phyloP scores from a whole-genome alignment of 441 rosid species.

The Melastoma candidum region DNA sequence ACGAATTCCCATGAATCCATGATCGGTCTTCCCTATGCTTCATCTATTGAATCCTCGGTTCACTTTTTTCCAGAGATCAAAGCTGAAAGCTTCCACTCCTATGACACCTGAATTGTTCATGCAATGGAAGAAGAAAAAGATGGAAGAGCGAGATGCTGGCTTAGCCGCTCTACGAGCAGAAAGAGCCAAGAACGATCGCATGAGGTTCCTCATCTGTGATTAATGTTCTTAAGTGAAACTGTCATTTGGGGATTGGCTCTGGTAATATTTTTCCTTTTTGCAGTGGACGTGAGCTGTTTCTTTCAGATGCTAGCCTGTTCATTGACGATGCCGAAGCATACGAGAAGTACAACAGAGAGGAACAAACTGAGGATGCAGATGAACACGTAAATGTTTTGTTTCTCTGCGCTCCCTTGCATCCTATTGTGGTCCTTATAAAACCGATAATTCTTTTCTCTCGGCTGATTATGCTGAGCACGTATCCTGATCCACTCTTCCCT shows the following conservation, averaged over 20 bases:
- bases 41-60: slow-evolving; percentile 6
- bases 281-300: slow-evolving; percentile 96
- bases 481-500: too few relatives aligned
- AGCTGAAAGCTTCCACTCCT: slow-evolving; percentile 58
- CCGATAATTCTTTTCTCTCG: not conserved
- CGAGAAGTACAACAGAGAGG: slow-evolving; percentile 69
- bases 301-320: slow-evolving; percentile 77
- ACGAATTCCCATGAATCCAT: not conserved
- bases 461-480: not conserved
- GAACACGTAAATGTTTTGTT: slow-evolving; percentile 36
- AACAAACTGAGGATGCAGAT: slow-evolving; percentile 41
- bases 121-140: slow-evolving; percentile 92
- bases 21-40: not conserved
- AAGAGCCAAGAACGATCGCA: slow-evolving; percentile 92
- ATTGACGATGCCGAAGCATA: slow-evolving; percentile 89
- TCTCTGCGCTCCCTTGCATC: not conserved
- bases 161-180: slow-evolving; percentile 82
- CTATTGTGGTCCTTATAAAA: not conserved
- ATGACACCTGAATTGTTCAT: slow-evolving; percentile 80
- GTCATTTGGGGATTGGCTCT: not conserved
- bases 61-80: slow-evolving; percentile 50
- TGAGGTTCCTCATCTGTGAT: slow-evolving; percentile 51
- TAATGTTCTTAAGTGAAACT: not conserved
- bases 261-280: slow-evolving; percentile 16
- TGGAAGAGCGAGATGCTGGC: slow-evolving; percentile 69